Conservation (phyloP, 2,329 filamentous ascomycete species). For the Verticillium dahliae region DNA sequence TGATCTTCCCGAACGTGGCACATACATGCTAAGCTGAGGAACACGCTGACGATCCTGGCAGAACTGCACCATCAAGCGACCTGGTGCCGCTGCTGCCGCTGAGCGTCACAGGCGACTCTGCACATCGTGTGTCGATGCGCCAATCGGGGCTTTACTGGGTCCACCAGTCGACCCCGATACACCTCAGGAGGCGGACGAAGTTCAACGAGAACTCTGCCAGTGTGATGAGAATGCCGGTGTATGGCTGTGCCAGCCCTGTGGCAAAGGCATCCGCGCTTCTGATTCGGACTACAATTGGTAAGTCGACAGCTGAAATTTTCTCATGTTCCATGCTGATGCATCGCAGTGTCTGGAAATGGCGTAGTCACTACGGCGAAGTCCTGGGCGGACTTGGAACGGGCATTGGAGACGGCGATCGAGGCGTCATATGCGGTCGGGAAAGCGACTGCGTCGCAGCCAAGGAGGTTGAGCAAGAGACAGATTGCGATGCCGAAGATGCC, state of each 20-base stretch:
- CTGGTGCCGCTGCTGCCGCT: conserved; percentile 58
- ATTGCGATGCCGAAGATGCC: conserved; percentile 75
- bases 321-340: background rate
- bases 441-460: conserved; percentile 68
- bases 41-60: conserved; percentile 26
- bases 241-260: conserved; percentile 84
- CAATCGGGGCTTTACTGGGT: conserved; percentile 50
- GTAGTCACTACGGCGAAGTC: conserved; percentile 74
- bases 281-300: conserved; percentile 55
- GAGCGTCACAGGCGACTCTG: conserved; percentile 75
- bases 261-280: conserved; percentile 57
- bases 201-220: conserved; percentile 50
- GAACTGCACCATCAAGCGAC: conserved; percentile 88
- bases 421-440: conserved; percentile 80
- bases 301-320: conserved; percentile 12
- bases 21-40: background rate
- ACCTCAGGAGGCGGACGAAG: conserved; percentile 42
- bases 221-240: conserved; percentile 49
- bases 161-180: conserved; percentile 36
- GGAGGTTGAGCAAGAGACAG: conserved; percentile 71
- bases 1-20: background rate
- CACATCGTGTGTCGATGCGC: conserved; percentile 64
- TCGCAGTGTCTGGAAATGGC: conserved; percentile 76
- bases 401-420: conserved; percentile 81
- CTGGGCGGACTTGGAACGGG: conserved; percentile 78